Conservation (phyloP, 2,329 filamentous ascomycete genomes). For the Pseudonectria foliicola region DNA sequence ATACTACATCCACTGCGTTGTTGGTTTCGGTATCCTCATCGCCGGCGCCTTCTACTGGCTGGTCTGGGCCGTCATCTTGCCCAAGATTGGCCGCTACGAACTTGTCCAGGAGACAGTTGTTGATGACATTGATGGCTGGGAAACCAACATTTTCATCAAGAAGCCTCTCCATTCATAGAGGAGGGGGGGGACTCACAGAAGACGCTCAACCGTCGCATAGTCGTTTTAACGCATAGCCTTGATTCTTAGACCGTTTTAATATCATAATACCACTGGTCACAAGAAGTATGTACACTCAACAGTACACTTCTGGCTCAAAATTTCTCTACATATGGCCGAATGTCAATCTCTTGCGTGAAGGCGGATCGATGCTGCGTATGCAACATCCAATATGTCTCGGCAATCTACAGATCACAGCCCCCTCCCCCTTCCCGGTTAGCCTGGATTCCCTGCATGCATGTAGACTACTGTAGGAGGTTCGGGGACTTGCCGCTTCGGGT, state of each 20-base stretch:
- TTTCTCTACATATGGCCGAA: constrained; percentile 76
- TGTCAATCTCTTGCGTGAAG: constrained; percentile 77
- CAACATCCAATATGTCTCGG: constrained; percentile 46
- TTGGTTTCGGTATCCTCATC: constrained; percentile 46
- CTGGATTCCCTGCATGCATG: too few relatives aligned
- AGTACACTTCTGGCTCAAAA: constrained; percentile 58
- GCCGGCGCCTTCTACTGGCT: constrained; percentile 50
- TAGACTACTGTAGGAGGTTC: too few relatives aligned
- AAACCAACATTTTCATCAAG: constrained; percentile 45
- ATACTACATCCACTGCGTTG: constrained; percentile 52
- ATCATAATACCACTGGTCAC: too few relatives aligned
- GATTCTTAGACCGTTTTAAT: too few relatives aligned
- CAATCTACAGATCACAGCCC: not conserved
- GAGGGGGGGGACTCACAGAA: too few relatives aligned
- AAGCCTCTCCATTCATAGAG: constrained; percentile 26
- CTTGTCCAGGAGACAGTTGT: constrained; percentile 48
- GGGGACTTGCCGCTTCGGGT: constrained; percentile 59
- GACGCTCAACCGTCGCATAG: not conserved
- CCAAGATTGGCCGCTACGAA: constrained; percentile 46
- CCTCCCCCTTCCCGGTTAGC: too few relatives aligned
- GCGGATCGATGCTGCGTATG: constrained; percentile 73
- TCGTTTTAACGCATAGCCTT: too few relatives aligned
- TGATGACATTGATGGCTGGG: constrained; percentile 56
- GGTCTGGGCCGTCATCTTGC: constrained; percentile 46
- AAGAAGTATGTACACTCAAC: too few relatives aligned